Evolutionary conservation across 495 filamentous ascomycete genomes (phyloP).

Genomic region (Hyaloscypha hepaticicola): DNA sequence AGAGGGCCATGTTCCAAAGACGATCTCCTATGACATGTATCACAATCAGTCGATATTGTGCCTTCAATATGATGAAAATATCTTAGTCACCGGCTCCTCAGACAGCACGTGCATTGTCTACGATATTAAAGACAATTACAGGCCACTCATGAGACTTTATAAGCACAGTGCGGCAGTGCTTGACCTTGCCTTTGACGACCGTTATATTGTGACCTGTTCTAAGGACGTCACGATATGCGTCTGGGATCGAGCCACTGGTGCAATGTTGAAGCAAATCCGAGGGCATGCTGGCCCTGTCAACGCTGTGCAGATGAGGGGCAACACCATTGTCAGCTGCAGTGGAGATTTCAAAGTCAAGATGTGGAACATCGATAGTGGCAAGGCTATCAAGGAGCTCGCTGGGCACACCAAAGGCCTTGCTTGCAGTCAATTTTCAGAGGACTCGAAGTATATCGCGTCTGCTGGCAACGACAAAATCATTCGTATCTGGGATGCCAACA

Average conservation of each 20-base stretch:
- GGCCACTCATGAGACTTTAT: constrained; percentile 70
- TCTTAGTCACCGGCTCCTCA: constrained; percentile 92
- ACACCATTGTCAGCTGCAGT: constrained; percentile 86
- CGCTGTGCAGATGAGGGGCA: constrained; percentile 88
- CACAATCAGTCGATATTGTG: constrained; percentile 93
- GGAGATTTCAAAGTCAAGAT: constrained; percentile 91
- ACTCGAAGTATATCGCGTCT: constrained; percentile 82
- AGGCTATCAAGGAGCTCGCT: constrained; percentile 81
- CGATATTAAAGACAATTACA: constrained; percentile 73
- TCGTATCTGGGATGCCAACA: constrained; percentile 90
- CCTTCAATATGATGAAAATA: constrained; percentile 87
- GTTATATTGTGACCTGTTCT: constrained; percentile 92
- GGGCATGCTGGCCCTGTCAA: constrained; percentile 93
- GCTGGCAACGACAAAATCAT: constrained; percentile 94
- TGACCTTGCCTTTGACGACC: constrained; percentile 87
- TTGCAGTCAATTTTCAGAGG: constrained; percentile 92
- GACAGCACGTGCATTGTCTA: constrained; percentile 92
- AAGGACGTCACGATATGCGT: constrained; percentile 91
- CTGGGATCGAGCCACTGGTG: constrained; percentile 82
- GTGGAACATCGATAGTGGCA: constrained; percentile 87
- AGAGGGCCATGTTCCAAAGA: constrained; percentile 44
- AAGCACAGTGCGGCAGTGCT: constrained; percentile 85
- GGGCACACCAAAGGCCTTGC: constrained; percentile 89
- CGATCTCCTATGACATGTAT: constrained; percentile 50
- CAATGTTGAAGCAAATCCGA: constrained; percentile 67